phyloP scores from a whole-genome alignment of 305 asterid genomes.

The Fraxinus baroniana region DNA sequence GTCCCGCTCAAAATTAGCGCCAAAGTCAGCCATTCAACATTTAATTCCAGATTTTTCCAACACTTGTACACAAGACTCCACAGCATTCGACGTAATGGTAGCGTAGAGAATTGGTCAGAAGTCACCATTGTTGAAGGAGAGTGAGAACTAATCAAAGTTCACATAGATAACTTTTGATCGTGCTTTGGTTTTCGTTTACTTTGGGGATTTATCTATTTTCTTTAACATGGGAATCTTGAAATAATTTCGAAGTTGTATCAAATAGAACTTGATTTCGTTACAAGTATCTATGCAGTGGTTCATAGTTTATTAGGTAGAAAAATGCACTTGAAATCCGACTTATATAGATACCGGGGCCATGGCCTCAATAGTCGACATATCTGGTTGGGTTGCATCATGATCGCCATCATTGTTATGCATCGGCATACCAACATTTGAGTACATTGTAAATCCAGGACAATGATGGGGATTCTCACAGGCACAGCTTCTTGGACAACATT shows the following conservation, averaged over 20 bases:
- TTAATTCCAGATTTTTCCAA: too few species aligned
- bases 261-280: not conserved
- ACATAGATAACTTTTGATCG: not conserved
- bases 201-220: not conserved
- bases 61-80: constrained; percentile 29
- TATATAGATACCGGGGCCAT: not conserved
- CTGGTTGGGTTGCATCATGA: not conserved
- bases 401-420: not conserved
- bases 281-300: not conserved
- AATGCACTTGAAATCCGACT: not conserved
- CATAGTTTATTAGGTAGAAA: not conserved
- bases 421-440: not conserved
- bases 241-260: not conserved
- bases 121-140: constrained; percentile 39
- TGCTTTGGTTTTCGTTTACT: not conserved
- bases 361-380: not conserved
- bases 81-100: constrained; percentile 34
- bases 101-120: constrained; percentile 53
- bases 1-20: too few species aligned
- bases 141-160: constrained; percentile 1
- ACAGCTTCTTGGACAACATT: constrained; percentile 8
- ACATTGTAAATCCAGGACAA: not conserved
- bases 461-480: not conserved
- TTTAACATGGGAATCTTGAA: not conserved
- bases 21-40: too few species aligned